phyloP scores from a whole-genome alignment of 75 land plant genomes.

The Azolla pinnata region DNA sequence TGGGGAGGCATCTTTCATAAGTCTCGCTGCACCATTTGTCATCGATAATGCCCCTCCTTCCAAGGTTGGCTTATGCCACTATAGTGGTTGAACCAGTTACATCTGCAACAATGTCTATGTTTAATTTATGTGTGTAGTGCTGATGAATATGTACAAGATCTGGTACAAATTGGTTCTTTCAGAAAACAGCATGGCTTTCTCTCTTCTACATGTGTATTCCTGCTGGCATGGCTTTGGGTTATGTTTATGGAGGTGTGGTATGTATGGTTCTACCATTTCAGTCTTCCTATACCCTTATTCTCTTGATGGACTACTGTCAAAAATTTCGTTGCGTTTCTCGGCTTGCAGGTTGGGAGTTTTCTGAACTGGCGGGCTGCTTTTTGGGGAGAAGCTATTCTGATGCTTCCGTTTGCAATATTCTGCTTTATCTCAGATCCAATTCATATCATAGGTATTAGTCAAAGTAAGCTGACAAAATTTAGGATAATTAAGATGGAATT shows the following conservation, averaged over 20 bases:
- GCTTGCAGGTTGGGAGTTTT: conserved; percentile 54
- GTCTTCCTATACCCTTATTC: too few relatives aligned
- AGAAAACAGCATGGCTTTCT: conserved; percentile 96
- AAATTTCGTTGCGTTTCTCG: too few relatives aligned
- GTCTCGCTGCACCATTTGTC: conserved; percentile 94
- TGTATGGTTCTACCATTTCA: conserved; percentile 22
- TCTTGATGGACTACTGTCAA: too few relatives aligned
- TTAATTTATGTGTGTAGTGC: too few relatives aligned
- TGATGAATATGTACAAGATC: too few relatives aligned
- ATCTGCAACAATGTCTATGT: too few relatives aligned
- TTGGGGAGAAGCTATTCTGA: conserved; percentile 65
- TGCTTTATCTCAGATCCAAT: conserved; percentile 77
- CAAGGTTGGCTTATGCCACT: too few relatives aligned
- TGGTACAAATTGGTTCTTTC: conserved; percentile 7
- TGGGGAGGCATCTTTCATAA: conserved; percentile 93
- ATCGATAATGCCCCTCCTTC: conserved; percentile 79
- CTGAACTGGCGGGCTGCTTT: conserved; percentile 86
- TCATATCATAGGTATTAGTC: conserved; percentile 55
- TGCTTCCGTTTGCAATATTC: conserved; percentile 89
- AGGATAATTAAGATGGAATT: too few relatives aligned
- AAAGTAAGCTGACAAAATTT: too few relatives aligned
- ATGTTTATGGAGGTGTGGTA: conserved; percentile 95
- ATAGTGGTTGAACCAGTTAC: too few relatives aligned
- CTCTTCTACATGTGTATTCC: conserved; percentile 98
- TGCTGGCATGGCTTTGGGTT: conserved; percentile 84